Evolutionary conservation across 2,329 filamentous ascomycete genomes (phyloP), one percentile per base, ranked within the genome.

Genomic region (Alternaria tenuissima): DNA sequence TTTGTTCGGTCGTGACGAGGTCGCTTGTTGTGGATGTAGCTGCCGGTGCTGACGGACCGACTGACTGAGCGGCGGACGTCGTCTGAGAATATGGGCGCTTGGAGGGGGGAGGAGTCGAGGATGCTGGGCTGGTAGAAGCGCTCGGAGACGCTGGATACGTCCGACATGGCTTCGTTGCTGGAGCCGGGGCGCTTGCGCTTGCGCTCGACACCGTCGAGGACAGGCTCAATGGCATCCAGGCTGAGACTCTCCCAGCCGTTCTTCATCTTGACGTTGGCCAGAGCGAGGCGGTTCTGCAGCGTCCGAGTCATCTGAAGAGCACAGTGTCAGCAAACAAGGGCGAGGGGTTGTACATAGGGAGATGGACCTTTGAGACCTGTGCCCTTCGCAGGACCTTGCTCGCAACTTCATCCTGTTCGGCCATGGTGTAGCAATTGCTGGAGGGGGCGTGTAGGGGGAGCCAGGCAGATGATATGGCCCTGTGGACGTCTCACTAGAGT

Each of bases 261-360:
- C 81, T 96, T 93, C 69, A 95, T 93, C 83, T 98, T 98, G 86
- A 97, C 95, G 80, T 96, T 95, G 77, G 95, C 95, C 66, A 98
- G 88, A 60, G 95, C 94, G 61, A 99, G 88, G 65, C 94, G 92
- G 83, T 96, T 93, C 82, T 98, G 93, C 56, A 99, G 85, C 74
- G 91, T 91, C 77, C 94, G 87, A 71, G 94, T 95, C 83, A 99
- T 96, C 95, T 98, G 76, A 56, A 72, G 48, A 61, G 53, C 36
- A 58, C 55, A 57, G 24, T 43, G 65, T 76, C 68, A 76, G 71
- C 66, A 71, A 58, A 52, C 63, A 62, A 60, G 64, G 59, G 42
- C 57, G 62, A 63, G 61, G 64, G 66, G 60, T 55, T 52, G 59
- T 32, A 44, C 48, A 44, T 20, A 57, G 64, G 56, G 59, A 51